Percentiles rank a stretch among this genome's conserved stretches.
Conservation (phyloP, 129 eudicot genomes). For the Arctium minus region DNA sequence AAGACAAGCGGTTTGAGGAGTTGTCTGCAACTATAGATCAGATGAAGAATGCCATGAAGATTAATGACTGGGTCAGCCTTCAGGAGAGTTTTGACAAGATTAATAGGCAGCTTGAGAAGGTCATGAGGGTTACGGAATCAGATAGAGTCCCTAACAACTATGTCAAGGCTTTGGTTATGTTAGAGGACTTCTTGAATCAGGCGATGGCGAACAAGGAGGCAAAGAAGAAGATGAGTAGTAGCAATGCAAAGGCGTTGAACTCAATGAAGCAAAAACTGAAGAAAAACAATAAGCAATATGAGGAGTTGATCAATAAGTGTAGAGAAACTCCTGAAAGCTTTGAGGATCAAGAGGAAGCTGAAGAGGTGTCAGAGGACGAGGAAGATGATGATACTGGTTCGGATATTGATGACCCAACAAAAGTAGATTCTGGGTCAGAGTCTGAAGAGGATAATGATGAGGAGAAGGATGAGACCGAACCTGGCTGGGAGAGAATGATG, state of each 20-base stretch:
- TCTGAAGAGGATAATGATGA: constrained; percentile 38
- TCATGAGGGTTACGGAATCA: constrained; percentile 56
- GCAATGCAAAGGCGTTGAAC: constrained; percentile 87
- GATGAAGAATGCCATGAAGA: constrained; percentile 87
- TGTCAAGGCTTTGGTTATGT: constrained; percentile 70
- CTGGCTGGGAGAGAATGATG: constrained; percentile 64
- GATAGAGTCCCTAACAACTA: constrained; percentile 53
- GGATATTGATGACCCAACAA: constrained; percentile 34
- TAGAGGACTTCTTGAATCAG: constrained; percentile 70
- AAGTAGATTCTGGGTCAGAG: constrained; percentile 32
- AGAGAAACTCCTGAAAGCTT: constrained; percentile 71
- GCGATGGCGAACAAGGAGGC: constrained; percentile 78
- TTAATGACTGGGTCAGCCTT: constrained; percentile 77
- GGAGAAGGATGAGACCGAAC: constrained; percentile 24
- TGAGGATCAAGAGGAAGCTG: constrained; percentile 49
- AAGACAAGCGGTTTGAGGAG: constrained; percentile 79
- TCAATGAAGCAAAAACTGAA: constrained; percentile 81
- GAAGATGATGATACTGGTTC: constrained; percentile 42
- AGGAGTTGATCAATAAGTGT: constrained; percentile 56
- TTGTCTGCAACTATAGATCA: constrained; percentile 66
- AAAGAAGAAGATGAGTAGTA: constrained; percentile 86
- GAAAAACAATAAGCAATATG: constrained; percentile 74
- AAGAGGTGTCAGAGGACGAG: constrained; percentile 43
- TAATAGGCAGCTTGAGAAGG: constrained; percentile 75
- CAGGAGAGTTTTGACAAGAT: constrained; percentile 81